Conservation (phyloP, 2,329 filamentous ascomycete species). For the Colletotrichum brevisporum region DNA sequence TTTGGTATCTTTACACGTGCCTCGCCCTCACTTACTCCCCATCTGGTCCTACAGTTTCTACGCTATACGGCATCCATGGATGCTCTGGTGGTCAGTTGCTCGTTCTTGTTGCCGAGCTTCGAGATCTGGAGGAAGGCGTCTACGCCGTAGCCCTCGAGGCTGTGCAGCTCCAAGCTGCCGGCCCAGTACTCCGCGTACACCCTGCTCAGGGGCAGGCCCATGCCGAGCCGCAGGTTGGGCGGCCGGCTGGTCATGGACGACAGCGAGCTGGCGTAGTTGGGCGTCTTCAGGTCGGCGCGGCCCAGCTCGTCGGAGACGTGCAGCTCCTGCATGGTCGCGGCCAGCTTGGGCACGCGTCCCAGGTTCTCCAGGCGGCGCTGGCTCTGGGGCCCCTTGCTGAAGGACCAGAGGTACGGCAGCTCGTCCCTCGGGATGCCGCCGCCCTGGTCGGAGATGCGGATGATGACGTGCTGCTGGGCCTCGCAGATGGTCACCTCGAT, state of each 20-base stretch:
- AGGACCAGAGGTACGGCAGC: constrained; percentile 94
- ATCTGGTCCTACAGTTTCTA: neutral
- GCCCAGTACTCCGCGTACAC: constrained; percentile 99
- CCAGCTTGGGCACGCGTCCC: constrained; percentile 88
- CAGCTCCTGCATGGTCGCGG: constrained; percentile 93
- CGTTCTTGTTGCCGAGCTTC: constrained; percentile 97
- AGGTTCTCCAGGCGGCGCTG: constrained; percentile 87
- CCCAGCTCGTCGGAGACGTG: constrained; percentile 62
- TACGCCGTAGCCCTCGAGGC: constrained; percentile 93
- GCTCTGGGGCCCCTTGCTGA: constrained; percentile 90
- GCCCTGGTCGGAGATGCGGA: constrained; percentile 94
- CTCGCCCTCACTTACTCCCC: neutral
- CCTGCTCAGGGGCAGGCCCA: constrained; percentile 92
- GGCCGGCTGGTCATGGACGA: constrained; percentile 85
- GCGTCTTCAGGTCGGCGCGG: constrained; percentile 58
- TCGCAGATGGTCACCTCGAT: constrained; percentile 97
- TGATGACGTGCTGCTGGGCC: constrained; percentile 93
- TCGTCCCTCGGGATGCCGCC: constrained; percentile 90
- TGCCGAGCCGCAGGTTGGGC: constrained; percentile 88
- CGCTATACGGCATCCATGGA: constrained; percentile 80
- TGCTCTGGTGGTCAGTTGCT: constrained; percentile 85
- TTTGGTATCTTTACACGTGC: constrained; percentile 39
- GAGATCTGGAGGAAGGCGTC: constrained; percentile 97
- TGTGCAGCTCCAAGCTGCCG: constrained; percentile 90
- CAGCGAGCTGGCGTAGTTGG: constrained; percentile 74